A percentile compares a stretch with the other conserved stretches of the same genome.
Evolutionary conservation across 805 yeast genomes (phyloP).

Genomic region (Brettanomyces custersianus): DNA sequence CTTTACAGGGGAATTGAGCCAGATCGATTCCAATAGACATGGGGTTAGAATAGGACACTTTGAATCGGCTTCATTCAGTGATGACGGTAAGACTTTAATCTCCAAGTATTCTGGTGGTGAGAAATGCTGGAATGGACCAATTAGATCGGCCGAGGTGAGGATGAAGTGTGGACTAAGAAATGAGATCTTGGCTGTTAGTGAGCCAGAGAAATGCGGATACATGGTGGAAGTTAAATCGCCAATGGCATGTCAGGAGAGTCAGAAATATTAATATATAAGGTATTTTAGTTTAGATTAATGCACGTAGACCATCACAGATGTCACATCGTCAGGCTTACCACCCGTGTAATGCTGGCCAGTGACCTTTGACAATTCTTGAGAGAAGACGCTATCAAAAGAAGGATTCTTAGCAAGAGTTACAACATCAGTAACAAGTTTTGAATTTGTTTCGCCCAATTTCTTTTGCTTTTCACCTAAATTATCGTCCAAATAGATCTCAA

Average conservation of each 20-base stretch:
- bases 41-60: conserved; percentile 44
- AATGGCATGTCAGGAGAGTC: conserved; percentile 30
- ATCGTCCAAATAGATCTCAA: conserved; percentile 59
- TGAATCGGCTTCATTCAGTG: conserved; percentile 8
- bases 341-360: conserved; percentile 70
- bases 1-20: conserved; percentile 47
- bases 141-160: conserved; percentile 56
- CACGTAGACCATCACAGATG: conserved; percentile 68
- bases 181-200: conserved; percentile 58
- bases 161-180: conserved; percentile 58
- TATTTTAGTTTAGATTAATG: conserved; percentile 11
- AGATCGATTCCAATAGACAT: conserved; percentile 38
- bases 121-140: conserved; percentile 93
- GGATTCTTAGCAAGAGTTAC: conserved; percentile 63
- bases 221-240: conserved; percentile 40
- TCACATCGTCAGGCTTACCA: conserved; percentile 94
- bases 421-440: conserved; percentile 55
- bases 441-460: conserved; percentile 39
- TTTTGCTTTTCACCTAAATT: conserved; percentile 23
- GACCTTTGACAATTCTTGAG: conserved; percentile 60
- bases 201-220: conserved; percentile 86
- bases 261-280: background rate
- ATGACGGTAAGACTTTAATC: conserved; percentile 8
- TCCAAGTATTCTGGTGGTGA: conserved; percentile 50
- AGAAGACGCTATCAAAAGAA: conserved; percentile 73